These are phyloP conservation scores for Mycena epipterygia DNA, from an alignment of 768 basidiomycete species.

Conservation along the genomic window DNA sequence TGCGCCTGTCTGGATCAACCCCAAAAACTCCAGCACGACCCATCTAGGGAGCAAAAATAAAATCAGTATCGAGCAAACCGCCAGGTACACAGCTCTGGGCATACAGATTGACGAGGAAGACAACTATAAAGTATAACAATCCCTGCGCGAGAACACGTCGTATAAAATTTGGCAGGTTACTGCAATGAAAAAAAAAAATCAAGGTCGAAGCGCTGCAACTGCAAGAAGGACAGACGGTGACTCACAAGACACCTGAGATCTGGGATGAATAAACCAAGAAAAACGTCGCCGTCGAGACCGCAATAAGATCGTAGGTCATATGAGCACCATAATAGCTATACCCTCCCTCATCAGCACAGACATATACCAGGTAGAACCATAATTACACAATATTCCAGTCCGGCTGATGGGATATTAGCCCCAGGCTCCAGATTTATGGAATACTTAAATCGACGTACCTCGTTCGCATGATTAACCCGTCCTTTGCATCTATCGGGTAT, in stretches of 20 bases:
- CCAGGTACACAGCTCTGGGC: not conserved
- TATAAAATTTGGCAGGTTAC: constrained; percentile 29
- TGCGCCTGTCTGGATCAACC: constrained; percentile 18
- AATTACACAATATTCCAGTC: constrained; percentile 27
- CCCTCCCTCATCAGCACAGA: not conserved
- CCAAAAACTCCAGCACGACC: constrained; percentile 33
- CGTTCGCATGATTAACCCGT: not conserved
- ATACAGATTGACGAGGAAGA: constrained; percentile 30
- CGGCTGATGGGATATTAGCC: not conserved
- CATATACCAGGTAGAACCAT: not conserved
- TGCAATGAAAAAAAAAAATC: not conserved
- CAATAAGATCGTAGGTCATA: constrained; percentile 24
- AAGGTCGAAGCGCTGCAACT: not conserved
- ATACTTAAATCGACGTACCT: not conserved
- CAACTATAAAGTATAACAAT: constrained; percentile 24
- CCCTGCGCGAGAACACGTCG: constrained; percentile 14
- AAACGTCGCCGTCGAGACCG: constrained; percentile 23
- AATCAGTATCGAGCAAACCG: not conserved
- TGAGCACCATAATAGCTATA: constrained; percentile 32
- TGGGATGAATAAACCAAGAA: constrained; percentile 27
- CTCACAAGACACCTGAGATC: constrained; percentile 24
- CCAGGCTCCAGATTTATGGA: not conserved
- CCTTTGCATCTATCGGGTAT: constrained; percentile 17
- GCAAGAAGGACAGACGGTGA: not conserved
- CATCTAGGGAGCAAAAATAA: constrained; percentile 4